These are phyloP conservation scores for Boletus coccyginus DNA, from an alignment of 768 basidiomycete species.

Conservation along the genomic window DNA sequence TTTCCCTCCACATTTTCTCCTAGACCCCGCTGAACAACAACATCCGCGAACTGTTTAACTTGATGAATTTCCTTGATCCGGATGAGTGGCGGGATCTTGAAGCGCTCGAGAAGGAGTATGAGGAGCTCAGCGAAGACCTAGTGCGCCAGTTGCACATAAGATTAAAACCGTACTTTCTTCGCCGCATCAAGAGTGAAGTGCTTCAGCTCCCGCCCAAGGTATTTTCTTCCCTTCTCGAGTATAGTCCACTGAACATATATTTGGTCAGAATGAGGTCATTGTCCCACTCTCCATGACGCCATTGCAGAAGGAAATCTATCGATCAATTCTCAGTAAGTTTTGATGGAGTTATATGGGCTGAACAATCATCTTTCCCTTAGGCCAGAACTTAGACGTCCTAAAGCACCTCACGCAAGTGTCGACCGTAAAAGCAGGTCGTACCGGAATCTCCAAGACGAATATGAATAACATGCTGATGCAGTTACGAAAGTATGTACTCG, in stretches of 20 bases:
- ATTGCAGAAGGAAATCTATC: conserved; percentile 85
- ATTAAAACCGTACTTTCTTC: conserved; percentile 87
- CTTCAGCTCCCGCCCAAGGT: conserved; percentile 92
- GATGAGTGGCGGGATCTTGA: conserved; percentile 73
- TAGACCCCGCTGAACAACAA: conserved; percentile 97
- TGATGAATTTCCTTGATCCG: conserved; percentile 94
- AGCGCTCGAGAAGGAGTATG: conserved; percentile 68
- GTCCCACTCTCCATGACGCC: conserved; percentile 87
- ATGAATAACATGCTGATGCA: conserved; percentile 88
- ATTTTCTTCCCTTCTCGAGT: neutral
- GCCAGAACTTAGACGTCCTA: conserved; percentile 67
- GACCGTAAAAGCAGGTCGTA: conserved; percentile 30
- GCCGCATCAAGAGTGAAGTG: conserved; percentile 91
- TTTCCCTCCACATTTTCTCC: neutral
- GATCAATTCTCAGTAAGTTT: conserved; percentile 69
- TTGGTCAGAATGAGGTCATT: conserved; percentile 77
- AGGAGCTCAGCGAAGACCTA: conserved; percentile 74
- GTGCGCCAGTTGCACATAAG: conserved; percentile 76
- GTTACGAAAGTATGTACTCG: conserved; percentile 64
- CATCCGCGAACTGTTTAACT: conserved; percentile 91
- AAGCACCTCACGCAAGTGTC: conserved; percentile 53
- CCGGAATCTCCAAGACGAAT: conserved; percentile 45
- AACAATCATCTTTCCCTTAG: conserved; percentile 36
- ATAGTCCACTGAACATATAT: conserved; percentile 1
- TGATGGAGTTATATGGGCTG: conserved; percentile 9